phyloP scores from a whole-genome alignment of 2,329 filamentous ascomycete genomes.

The Colletotrichum sp. region DNA sequence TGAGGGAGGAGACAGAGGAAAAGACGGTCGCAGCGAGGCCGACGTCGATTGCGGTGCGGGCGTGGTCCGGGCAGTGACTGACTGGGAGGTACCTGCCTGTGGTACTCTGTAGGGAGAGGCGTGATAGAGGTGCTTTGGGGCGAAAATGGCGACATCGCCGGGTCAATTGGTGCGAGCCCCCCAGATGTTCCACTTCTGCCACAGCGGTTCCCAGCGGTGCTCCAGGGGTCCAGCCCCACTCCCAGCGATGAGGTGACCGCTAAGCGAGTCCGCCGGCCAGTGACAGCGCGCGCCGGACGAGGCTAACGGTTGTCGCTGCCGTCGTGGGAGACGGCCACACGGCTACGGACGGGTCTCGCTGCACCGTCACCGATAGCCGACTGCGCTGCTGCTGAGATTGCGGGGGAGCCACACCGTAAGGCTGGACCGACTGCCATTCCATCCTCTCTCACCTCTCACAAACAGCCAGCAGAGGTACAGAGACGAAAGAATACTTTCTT shows the following conservation, averaged over 20 bases:
- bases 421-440: slow-evolving; percentile 5
- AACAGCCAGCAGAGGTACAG: not conserved
- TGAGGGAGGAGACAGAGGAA: not conserved
- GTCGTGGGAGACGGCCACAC: not conserved
- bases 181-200: slow-evolving; percentile 10
- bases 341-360: slow-evolving; percentile 18
- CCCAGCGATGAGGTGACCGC: not conserved
- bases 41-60: not conserved
- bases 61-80: not conserved
- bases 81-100: not conserved
- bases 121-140: slow-evolving; percentile 37
- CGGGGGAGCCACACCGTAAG: not conserved
- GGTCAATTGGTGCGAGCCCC: not conserved
- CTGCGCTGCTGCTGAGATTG: not conserved
- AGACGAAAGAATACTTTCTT: not conserved
- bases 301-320: slow-evolving; percentile 7
- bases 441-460: no score
- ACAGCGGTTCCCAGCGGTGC: slow-evolving; percentile 11
- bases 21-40: not conserved
- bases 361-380: slow-evolving; percentile 18
- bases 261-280: not conserved
- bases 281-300: not conserved
- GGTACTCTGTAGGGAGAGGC: not conserved
- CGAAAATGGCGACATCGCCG: slow-evolving; percentile 43
- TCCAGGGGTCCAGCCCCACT: slow-evolving; percentile 9